A percentile compares a stretch with the other conserved stretches of the same genome.
Conservation (phyloP, 2,329 filamentous ascomycete species). For the Aciculosporium take region DNA sequence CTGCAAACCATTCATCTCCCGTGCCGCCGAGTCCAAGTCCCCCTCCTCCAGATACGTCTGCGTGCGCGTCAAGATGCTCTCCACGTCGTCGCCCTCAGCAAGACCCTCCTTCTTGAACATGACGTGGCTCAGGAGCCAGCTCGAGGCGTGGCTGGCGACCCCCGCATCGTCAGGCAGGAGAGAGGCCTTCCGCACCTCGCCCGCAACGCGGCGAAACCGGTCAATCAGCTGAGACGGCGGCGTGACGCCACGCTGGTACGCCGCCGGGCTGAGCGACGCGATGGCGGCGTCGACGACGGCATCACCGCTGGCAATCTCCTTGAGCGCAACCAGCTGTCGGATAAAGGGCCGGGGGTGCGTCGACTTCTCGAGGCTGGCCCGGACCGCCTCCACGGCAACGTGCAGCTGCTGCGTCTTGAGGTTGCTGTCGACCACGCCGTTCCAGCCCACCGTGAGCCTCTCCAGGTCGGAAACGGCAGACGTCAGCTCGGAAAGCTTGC, state of each 20-base stretch:
- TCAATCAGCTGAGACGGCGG: conserved; percentile 79
- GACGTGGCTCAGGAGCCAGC: conserved; percentile 78
- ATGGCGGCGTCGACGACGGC: conserved; percentile 85
- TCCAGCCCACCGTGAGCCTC: conserved; percentile 78
- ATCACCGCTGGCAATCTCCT: conserved; percentile 77
- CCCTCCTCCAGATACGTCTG: conserved; percentile 88
- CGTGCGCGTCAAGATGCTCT: conserved; percentile 80
- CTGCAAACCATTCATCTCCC: conserved; percentile 85
- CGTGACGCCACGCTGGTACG: conserved; percentile 85
- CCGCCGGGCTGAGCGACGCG: conserved; percentile 83
- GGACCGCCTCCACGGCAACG: conserved; percentile 86
- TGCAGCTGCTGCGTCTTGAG: conserved; percentile 92
- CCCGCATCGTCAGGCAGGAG: conserved; percentile 87
- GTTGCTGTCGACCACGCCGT: conserved; percentile 77
- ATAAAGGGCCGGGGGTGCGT: conserved; percentile 68
- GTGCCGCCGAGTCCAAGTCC: conserved; percentile 74
- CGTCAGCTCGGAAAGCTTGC: conserved; percentile 70
- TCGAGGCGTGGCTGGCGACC: conserved; percentile 85
- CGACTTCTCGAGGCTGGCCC: conserved; percentile 63
- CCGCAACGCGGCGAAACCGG: conserved; percentile 83
- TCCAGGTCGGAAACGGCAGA: conserved; percentile 70
- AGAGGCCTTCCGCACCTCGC: conserved; percentile 86
- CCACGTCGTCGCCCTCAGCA: conserved; percentile 74
- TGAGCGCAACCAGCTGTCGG: conserved; percentile 82
- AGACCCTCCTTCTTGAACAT: conserved; percentile 91